phyloP scores from a whole-genome alignment of 805 yeast genomes.

The Nakazawaea ernobii region DNA sequence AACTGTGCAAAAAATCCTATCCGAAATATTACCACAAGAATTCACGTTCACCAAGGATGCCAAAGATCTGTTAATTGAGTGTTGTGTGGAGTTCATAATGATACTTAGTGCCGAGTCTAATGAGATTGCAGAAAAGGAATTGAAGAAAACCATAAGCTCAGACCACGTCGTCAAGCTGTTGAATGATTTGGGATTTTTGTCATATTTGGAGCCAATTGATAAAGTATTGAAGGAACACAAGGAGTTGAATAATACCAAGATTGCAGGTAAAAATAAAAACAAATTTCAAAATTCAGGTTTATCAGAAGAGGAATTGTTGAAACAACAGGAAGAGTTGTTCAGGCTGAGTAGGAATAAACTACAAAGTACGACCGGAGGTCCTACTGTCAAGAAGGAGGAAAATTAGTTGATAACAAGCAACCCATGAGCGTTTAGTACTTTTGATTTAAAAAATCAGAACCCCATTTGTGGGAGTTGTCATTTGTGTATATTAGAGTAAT shows the following conservation, averaged over 20 bases:
- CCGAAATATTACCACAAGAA: slow-evolving; percentile 87
- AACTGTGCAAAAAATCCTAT: slow-evolving; percentile 90
- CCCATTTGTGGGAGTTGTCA: background rate
- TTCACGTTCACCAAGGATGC: slow-evolving; percentile 88
- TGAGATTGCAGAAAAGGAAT: slow-evolving; percentile 93
- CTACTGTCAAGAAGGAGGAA: slow-evolving; percentile 7
- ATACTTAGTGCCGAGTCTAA: slow-evolving; percentile 88
- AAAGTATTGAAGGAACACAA: slow-evolving; percentile 81
- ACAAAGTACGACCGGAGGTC: slow-evolving; percentile 18
- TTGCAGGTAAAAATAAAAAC: slow-evolving; percentile 85
- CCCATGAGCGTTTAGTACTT: too few species aligned
- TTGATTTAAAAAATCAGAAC: background rate
- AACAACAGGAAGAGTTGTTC: slow-evolving; percentile 90
- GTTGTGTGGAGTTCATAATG: slow-evolving; percentile 95
- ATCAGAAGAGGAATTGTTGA: slow-evolving; percentile 84
- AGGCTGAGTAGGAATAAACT: slow-evolving; percentile 37
- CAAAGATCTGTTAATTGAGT: slow-evolving; percentile 89
- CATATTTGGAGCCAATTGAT: slow-evolving; percentile 77
- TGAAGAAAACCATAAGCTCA: slow-evolving; percentile 93
- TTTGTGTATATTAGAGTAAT: too few species aligned
- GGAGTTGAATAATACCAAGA: slow-evolving; percentile 61
- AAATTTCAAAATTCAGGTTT: slow-evolving; percentile 91
- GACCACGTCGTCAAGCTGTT: slow-evolving; percentile 93
- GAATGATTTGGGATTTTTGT: slow-evolving; percentile 78
- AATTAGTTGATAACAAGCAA: background rate